A percentile compares a stretch with the other conserved stretches of the same genome.
Evolutionary conservation across 495 filamentous ascomycete genomes (phyloP).

Genomic region (Xylaria sp.): DNA sequence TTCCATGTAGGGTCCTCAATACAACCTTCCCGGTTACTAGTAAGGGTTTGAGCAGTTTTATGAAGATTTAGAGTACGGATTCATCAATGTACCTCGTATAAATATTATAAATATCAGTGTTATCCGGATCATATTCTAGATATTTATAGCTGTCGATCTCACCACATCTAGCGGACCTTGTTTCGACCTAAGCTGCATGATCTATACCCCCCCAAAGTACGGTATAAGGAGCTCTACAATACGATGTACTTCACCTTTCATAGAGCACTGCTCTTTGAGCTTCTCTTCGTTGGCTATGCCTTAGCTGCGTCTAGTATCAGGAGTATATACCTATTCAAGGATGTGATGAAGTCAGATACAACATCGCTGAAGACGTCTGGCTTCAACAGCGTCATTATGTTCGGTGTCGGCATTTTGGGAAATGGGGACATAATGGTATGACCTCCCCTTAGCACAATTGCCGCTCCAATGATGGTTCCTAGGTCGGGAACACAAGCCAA

Average conservation of each 20-base stretch:
- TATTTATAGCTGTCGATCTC: not conserved
- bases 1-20: not conserved
- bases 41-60: not conserved
- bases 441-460: not conserved
- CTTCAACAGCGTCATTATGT: conserved; percentile 51
- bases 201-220: not conserved
- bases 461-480: no score
- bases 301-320: conserved; percentile 39
- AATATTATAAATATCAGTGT: not conserved
- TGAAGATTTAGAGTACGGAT: not conserved
- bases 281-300: conserved; percentile 32
- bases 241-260: conserved; percentile 31
- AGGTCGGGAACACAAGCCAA: not conserved
- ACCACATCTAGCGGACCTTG: not conserved
- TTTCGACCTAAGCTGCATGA: not conserved
- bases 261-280: conserved; percentile 37
- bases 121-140: not conserved
- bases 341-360: conserved; percentile 53
- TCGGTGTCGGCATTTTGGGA: conserved; percentile 48
- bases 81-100: not conserved
- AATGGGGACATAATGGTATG: conserved; percentile 50
- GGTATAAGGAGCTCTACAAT: not conserved
- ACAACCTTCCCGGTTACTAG: not conserved
- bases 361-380: conserved; percentile 45
- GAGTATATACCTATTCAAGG: conserved; percentile 52